These are phyloP conservation scores for Saccharomycopsis sp. DNA, from an alignment of 805 yeast species.

Conservation along the genomic window DNA sequence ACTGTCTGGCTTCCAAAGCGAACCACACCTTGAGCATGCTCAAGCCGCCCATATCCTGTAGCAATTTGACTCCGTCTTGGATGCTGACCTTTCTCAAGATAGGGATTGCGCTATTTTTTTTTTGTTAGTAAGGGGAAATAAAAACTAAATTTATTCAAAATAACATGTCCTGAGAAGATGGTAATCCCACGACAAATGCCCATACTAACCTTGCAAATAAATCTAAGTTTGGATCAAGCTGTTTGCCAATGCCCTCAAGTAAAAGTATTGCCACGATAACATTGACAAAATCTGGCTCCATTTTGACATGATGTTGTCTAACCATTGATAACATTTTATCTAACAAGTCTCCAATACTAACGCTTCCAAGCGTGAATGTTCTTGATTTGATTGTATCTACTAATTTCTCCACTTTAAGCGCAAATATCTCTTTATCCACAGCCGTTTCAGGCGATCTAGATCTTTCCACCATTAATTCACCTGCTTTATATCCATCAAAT, in stretches of 20 bases:
- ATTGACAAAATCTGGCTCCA: constrained; percentile 96
- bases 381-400: constrained; percentile 76
- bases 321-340: constrained; percentile 90
- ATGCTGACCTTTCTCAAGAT: constrained; percentile 75
- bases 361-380: constrained; percentile 87
- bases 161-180: constrained; percentile 17
- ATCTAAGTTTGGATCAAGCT: constrained; percentile 86
- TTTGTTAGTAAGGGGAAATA: constrained; percentile 6
- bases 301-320: constrained; percentile 85
- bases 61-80: constrained; percentile 55
- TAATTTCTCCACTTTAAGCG: constrained; percentile 75
- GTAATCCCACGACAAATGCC: constrained; percentile 31
- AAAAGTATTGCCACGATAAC: constrained; percentile 90
- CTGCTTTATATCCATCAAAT: constrained; percentile 92
- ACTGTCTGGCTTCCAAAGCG: constrained; percentile 81
- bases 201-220: constrained; percentile 90
- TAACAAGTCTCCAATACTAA: constrained; percentile 84
- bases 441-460: constrained; percentile 94
- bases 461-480: constrained; percentile 91
- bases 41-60: constrained; percentile 51
- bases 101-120: constrained; percentile 59
- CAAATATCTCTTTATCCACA: constrained; percentile 75
- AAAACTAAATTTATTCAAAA: constrained; percentile 2
- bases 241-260: constrained; percentile 93
- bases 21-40: constrained; percentile 89